phyloP scores from a whole-genome alignment of 1,284 basidiomycete species.

The Paramarasmius palmivorus region DNA sequence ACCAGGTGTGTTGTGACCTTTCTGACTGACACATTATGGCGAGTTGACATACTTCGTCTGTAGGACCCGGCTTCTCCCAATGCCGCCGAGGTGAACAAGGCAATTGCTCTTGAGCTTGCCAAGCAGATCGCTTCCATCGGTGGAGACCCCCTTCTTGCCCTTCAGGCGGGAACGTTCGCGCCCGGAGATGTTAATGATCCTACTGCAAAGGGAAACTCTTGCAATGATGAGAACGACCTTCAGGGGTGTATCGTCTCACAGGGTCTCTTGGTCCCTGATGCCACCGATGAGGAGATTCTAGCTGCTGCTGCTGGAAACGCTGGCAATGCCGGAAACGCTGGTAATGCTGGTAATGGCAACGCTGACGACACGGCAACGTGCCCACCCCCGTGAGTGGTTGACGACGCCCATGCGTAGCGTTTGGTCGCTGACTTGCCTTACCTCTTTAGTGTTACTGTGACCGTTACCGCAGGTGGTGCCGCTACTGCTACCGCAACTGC shows the following conservation, averaged over 20 bases:
- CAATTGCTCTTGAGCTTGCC: constrained; percentile 57
- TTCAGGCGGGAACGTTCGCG: constrained; percentile 65
- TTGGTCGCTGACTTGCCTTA: too few species aligned
- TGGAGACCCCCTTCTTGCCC: constrained; percentile 59
- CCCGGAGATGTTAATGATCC: constrained; percentile 54
- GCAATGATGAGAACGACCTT: constrained; percentile 52
- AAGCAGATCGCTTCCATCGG: constrained; percentile 64
- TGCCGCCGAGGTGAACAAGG: constrained; percentile 64
- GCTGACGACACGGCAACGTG: neutral
- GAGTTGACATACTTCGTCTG: neutral
- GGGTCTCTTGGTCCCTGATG: constrained; percentile 50
- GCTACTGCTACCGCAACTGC: constrained; percentile 13
- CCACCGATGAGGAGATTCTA: constrained; percentile 58
- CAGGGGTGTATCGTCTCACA: constrained; percentile 66
- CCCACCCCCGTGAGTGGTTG: neutral
- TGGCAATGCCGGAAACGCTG: constrained; percentile 6
- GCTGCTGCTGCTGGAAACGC: constrained; percentile 45
- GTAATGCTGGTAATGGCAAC: neutral
- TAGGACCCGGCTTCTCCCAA: constrained; percentile 62
- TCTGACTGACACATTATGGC: neutral
- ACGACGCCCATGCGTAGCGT: neutral
- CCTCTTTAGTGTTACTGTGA: constrained; percentile 20
- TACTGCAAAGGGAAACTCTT: constrained; percentile 53
- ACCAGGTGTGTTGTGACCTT: constrained; percentile 42
- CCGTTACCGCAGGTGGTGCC: constrained; percentile 19